Percentiles rank a stretch among this genome's conserved stretches.
These are phyloP conservation scores for Actinomortierella ambigua DNA, from an alignment of 371 early-diverging fungal genomes.

Conservation along the genomic window DNA sequence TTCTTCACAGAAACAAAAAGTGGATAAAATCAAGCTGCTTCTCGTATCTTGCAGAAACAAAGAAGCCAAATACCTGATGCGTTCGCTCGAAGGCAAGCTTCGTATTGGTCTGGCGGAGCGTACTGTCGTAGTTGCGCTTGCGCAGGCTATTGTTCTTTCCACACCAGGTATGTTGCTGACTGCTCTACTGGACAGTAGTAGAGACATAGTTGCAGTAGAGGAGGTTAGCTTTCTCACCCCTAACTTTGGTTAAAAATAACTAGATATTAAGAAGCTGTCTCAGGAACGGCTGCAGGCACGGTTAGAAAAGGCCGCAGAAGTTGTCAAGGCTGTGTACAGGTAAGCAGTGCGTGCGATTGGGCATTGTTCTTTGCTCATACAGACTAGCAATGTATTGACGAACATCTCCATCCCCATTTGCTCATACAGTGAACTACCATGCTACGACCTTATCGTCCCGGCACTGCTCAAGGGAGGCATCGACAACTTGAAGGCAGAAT, in stretches of 20 bases:
- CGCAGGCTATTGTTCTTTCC: constrained; percentile 74
- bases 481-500: constrained; percentile 65
- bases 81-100: constrained; percentile 95
- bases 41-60: constrained; percentile 83
- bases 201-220: too few species aligned
- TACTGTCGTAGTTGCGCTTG: constrained; percentile 89
- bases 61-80: constrained; percentile 94
- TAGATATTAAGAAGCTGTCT: constrained; percentile 52
- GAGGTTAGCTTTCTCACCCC: too few species aligned
- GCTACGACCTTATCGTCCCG: constrained; percentile 89
- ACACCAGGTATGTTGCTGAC: constrained; percentile 42
- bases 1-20: constrained; percentile 79
- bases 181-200: too few species aligned
- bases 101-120: constrained; percentile 98
- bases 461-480: constrained; percentile 81
- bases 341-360: constrained; percentile 39
- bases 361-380: background rate
- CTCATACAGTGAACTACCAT: constrained; percentile 88
- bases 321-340: constrained; percentile 92
- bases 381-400: too few species aligned
- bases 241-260: background rate
- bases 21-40: constrained; percentile 83
- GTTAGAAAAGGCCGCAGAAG: constrained; percentile 73
- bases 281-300: constrained; percentile 59
- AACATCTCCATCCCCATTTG: too few species aligned